Percentiles rank a stretch among this genome's conserved stretches.
These are phyloP conservation scores for Volutella citrinella DNA, from an alignment of 2,329 filamentous ascomycete species.

Conservation along the genomic window DNA sequence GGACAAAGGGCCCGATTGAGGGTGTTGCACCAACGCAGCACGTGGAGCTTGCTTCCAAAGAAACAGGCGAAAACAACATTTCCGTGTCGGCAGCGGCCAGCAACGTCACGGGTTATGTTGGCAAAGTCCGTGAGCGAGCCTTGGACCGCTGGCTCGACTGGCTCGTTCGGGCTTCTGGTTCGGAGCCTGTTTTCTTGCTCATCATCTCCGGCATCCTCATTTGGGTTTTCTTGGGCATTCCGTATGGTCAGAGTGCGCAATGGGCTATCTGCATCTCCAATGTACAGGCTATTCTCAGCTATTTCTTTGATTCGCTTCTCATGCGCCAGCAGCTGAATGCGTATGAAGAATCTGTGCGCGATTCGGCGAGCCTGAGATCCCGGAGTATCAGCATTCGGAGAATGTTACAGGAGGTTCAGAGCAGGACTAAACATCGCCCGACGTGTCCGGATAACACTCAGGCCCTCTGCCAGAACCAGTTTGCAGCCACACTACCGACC, in stretches of 20 bases:
- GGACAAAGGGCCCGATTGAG: no score
- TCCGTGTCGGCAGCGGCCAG: no score
- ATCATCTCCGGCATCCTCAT: slow-evolving; percentile 28
- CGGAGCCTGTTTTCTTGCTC: slow-evolving; percentile 21
- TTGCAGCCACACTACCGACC: slow-evolving; percentile 7
- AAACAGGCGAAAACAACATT: no score
- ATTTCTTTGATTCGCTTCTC: slow-evolving; percentile 36
- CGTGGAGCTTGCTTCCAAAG: no score
- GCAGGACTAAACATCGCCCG: slow-evolving; percentile 15
- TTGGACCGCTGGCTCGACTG: slow-evolving; percentile 20
- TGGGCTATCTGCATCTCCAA: slow-evolving; percentile 37
- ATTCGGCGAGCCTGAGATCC: slow-evolving; percentile 30
- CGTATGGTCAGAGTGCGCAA: slow-evolving; percentile 28
- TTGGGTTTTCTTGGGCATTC: slow-evolving; percentile 30
- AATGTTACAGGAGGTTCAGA: slow-evolving; percentile 24
- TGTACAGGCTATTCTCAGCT: slow-evolving; percentile 33
- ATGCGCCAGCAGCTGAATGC: slow-evolving; percentile 36
- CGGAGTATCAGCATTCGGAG: slow-evolving; percentile 29
- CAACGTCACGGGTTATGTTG: slow-evolving; percentile 17
- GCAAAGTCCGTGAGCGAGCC: slow-evolving; percentile 7
- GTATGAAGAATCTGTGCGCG: slow-evolving; percentile 25
- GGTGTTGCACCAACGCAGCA: no score
- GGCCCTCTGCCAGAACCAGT: slow-evolving; percentile 15
- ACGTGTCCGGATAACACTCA: slow-evolving; percentile 20
- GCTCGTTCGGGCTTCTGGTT: slow-evolving; percentile 18